Evolutionary conservation across 2,329 filamentous ascomycete genomes (phyloP).

Genomic region (Hypoxylon rubiginosum): DNA sequence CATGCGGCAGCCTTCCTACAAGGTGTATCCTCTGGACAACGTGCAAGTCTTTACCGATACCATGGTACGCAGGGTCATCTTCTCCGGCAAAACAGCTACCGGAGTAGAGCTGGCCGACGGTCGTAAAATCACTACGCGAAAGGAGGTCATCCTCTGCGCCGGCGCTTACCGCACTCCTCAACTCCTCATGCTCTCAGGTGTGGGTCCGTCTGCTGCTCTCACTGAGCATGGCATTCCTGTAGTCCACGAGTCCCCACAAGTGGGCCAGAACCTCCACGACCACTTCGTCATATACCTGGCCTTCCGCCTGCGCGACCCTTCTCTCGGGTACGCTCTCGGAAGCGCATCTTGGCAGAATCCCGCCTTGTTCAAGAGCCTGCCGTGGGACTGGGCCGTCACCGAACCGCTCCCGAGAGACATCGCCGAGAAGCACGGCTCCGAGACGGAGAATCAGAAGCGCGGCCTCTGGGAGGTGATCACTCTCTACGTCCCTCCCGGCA

Average conservation of each 20-base stretch:
- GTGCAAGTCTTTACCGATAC: conserved; percentile 42
- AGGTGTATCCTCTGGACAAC: conserved; percentile 39
- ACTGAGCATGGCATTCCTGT: conserved; percentile 53
- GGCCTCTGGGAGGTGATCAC: conserved; percentile 44
- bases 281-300: conserved; percentile 46
- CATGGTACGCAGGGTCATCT: conserved; percentile 34
- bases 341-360: conserved; percentile 39
- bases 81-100: conserved; percentile 51
- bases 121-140: conserved; percentile 47
- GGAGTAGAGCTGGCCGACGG: conserved; percentile 58
- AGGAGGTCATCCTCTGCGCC: conserved; percentile 52
- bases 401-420: conserved; percentile 38
- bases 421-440: conserved; percentile 28
- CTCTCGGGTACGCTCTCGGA: conserved; percentile 46
- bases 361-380: conserved; percentile 41
- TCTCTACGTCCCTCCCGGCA: conserved; percentile 39
- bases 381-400: conserved; percentile 46
- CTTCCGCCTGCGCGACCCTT: conserved; percentile 46
- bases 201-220: conserved; percentile 50
- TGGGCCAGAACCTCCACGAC: conserved; percentile 48
- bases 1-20: conserved; percentile 41
- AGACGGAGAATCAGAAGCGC: conserved; percentile 23
- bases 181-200: conserved; percentile 53
- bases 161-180: conserved; percentile 53
- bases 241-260: conserved; percentile 50